Evolutionary conservation across 768 basidiomycete species (phyloP).

Genomic region (Pleurotus citrinopileatus): DNA sequence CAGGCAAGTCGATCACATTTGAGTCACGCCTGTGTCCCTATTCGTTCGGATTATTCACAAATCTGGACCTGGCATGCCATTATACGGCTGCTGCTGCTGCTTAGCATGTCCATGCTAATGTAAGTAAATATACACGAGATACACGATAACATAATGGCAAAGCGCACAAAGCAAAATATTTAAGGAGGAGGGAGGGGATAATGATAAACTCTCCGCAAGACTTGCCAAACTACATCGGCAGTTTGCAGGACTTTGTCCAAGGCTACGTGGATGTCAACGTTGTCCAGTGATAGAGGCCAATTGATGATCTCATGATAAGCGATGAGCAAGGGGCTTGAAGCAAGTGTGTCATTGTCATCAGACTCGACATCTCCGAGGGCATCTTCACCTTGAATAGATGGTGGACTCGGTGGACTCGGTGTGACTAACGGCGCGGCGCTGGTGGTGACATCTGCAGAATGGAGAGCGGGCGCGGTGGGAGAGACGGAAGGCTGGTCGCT

Average conservation of each 20-base stretch:
- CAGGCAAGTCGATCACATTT: too few relatives aligned
- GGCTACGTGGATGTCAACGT: conserved; percentile 19
- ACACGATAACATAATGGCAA: neutral
- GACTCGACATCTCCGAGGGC: neutral
- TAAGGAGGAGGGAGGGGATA: conserved; percentile 53
- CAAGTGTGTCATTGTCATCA: neutral
- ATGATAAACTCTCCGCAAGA: conserved; percentile 50
- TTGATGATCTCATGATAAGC: conserved; percentile 7
- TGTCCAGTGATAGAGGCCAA: conserved; percentile 27
- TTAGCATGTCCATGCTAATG: neutral
- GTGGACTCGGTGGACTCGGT: neutral
- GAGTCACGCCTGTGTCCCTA: too few relatives aligned
- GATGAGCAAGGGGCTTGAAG: neutral
- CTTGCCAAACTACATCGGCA: conserved; percentile 41
- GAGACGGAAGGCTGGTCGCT: conserved; percentile 12
- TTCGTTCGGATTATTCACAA: too few relatives aligned
- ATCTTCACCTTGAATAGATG: neutral
- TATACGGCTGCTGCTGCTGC: too few relatives aligned
- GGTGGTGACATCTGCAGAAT: conserved; percentile 2
- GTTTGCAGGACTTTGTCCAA: conserved; percentile 36
- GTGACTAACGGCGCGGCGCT: conserved; percentile 1
- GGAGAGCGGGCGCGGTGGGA: conserved; percentile 13
- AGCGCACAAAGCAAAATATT: neutral
- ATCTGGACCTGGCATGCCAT: too few relatives aligned
- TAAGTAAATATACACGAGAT: neutral